phyloP scores from a whole-genome alignment of 2,329 filamentous ascomycete genomes.

The Fusarium coffeatum region DNA sequence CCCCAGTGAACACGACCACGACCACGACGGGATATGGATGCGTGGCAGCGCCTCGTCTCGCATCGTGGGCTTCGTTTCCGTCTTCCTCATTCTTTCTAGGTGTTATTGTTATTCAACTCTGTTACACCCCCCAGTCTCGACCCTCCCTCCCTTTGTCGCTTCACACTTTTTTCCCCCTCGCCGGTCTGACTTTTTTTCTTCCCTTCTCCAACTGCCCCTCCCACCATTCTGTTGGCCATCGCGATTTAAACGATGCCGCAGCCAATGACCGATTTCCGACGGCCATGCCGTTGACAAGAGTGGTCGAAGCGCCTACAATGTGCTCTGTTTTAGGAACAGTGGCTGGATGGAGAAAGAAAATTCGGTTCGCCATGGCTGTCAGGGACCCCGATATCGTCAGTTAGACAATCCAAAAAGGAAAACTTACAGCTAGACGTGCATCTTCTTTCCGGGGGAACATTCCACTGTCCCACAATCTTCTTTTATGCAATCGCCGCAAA shows the following conservation, averaged over 20 bases:
- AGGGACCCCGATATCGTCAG: constrained; percentile 25
- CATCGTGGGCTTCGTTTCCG: constrained; percentile 32
- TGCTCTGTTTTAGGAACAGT: constrained; percentile 32
- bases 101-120: constrained; percentile 6
- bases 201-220: constrained; percentile 38
- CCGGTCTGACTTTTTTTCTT: background rate
- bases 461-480: constrained; percentile 18
- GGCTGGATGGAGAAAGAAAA: constrained; percentile 19
- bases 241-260: constrained; percentile 27
- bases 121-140: constrained; percentile 24
- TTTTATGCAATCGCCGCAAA: constrained; percentile 1
- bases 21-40: background rate
- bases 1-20: constrained; percentile 6
- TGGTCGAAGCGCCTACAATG: constrained; percentile 26
- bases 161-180: constrained; percentile 10
- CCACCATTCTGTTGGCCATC: constrained; percentile 33
- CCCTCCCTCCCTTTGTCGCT: constrained; percentile 9
- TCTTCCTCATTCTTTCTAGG: background rate
- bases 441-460: constrained; percentile 21
- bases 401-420: constrained; percentile 21
- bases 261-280: constrained; percentile 26
- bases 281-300: constrained; percentile 29
- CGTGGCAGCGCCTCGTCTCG: constrained; percentile 26
- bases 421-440: constrained; percentile 23
- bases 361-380: constrained; percentile 16